Evolutionary conservation across 1,284 basidiomycete species (phyloP).

Genomic region (Ceratobasidium papillatum): DNA sequence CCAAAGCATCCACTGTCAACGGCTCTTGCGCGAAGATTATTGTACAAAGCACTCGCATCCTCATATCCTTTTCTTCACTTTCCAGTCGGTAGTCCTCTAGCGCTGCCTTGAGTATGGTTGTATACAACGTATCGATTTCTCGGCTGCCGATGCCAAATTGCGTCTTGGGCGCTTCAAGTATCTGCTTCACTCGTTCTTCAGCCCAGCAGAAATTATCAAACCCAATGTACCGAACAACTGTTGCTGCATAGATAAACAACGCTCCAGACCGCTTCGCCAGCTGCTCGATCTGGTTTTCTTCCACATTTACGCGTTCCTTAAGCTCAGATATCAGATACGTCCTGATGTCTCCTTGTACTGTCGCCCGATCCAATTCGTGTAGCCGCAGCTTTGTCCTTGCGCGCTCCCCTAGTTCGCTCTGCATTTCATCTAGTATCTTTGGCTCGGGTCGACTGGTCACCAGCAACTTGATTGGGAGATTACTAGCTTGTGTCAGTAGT

Average conservation of each 20-base stretch:
- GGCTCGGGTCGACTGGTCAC: background rate
- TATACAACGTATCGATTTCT: background rate
- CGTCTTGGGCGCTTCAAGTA: background rate
- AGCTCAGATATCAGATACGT: background rate
- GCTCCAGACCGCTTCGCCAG: background rate
- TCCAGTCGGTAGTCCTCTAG: background rate
- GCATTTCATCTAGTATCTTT: background rate
- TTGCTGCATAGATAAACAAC: slow-evolving; percentile 4
- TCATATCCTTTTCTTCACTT: background rate
- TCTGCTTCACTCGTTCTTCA: background rate
- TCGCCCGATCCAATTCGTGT: background rate
- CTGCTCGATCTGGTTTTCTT: background rate
- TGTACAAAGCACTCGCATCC: background rate
- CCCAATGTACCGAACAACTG: background rate
- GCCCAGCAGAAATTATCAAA: background rate
- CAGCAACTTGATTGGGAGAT: background rate
- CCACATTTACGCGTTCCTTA: background rate
- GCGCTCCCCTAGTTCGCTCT: background rate
- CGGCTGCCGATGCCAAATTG: background rate
- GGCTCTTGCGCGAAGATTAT: background rate
- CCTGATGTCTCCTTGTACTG: background rate
- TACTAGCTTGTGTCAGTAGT: background rate
- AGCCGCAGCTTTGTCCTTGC: background rate
- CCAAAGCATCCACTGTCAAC: background rate
- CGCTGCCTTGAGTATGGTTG: background rate